phyloP scores from a whole-genome alignment of 2,329 filamentous ascomycete genomes.

The Grosmannia serpens region DNA sequence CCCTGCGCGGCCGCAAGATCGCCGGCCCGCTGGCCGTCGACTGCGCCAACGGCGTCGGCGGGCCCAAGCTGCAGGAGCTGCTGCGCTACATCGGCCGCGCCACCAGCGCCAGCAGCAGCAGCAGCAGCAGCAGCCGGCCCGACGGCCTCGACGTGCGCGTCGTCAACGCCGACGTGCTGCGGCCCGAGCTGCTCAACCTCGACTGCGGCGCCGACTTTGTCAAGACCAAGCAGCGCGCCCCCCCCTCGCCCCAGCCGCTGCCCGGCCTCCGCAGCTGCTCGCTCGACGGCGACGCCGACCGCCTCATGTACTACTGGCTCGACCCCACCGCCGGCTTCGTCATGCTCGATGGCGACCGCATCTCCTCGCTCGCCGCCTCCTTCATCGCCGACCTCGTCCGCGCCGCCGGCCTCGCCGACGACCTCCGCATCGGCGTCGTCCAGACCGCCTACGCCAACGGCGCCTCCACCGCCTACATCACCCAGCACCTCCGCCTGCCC shows the following conservation, averaged over 20 bases:
- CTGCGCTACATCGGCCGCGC: slow-evolving; percentile 61
- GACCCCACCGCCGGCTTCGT: slow-evolving; percentile 75
- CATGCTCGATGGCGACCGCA: slow-evolving; percentile 91
- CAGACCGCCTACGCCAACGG: slow-evolving; percentile 98
- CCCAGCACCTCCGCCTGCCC: slow-evolving; percentile 76
- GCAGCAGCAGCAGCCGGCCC: slow-evolving; percentile 19
- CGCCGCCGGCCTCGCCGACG: slow-evolving; percentile 64
- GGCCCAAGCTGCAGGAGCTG: slow-evolving; percentile 77
- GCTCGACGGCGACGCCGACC: slow-evolving; percentile 89
- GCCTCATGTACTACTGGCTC: slow-evolving; percentile 88
- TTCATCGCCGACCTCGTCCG: slow-evolving; percentile 88
- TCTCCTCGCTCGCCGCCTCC: slow-evolving; percentile 83
- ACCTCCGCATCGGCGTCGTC: slow-evolving; percentile 84
- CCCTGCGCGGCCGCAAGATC: slow-evolving; percentile 66
- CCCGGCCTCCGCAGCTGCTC: slow-evolving; percentile 75
- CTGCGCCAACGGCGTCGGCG: slow-evolving; percentile 93
- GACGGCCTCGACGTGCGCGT: slow-evolving; percentile 64
- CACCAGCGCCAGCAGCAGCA: slow-evolving; percentile 16
- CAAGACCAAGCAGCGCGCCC: slow-evolving; percentile 90
- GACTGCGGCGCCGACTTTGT: slow-evolving; percentile 96
- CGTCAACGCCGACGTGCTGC: slow-evolving; percentile 85
- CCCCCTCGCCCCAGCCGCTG: slow-evolving; percentile 67
- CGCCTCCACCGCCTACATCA: slow-evolving; percentile 82
- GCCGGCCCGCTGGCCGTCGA: slow-evolving; percentile 72
- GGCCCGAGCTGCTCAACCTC: slow-evolving; percentile 78